These are phyloP conservation scores for Suhomyces sp. DNA, from an alignment of 805 yeast genomes.

Conservation along the genomic window DNA sequence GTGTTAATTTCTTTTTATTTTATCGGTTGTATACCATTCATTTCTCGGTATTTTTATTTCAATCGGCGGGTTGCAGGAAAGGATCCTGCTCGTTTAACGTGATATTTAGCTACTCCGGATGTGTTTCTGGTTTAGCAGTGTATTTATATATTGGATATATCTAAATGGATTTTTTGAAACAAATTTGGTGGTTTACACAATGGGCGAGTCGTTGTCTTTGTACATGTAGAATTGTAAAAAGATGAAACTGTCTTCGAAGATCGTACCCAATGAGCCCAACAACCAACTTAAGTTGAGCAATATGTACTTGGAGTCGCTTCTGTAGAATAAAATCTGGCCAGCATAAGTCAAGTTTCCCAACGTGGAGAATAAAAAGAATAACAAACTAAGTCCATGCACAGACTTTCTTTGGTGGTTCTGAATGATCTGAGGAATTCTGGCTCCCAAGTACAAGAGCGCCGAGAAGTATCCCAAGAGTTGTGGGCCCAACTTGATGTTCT, in stretches of 20 bases:
- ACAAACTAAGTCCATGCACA: slow-evolving; percentile 80
- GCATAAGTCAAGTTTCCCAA: slow-evolving; percentile 77
- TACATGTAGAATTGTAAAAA: slow-evolving; percentile 67
- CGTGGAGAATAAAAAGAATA: slow-evolving; percentile 71
- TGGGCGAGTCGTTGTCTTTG: slow-evolving; percentile 25
- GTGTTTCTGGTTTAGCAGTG: background rate
- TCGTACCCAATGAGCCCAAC: slow-evolving; percentile 75
- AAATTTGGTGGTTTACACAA: background rate
- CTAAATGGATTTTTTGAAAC: background rate
- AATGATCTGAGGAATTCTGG: slow-evolving; percentile 73
- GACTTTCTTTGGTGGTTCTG: slow-evolving; percentile 78
- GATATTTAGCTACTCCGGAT: background rate
- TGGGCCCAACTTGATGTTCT: slow-evolving; percentile 47
- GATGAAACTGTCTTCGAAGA: slow-evolving; percentile 65
- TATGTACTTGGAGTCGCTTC: slow-evolving; percentile 60
- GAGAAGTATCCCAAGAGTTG: slow-evolving; percentile 69
- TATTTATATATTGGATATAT: background rate
- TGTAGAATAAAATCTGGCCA: slow-evolving; percentile 63
- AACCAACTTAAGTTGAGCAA: slow-evolving; percentile 70
- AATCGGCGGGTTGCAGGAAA: background rate
- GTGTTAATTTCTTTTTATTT: background rate
- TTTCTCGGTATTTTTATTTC: background rate
- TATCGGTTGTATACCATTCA: background rate
- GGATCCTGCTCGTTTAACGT: background rate
- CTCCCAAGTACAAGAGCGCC: slow-evolving; percentile 66